Conservation (phyloP, 2,329 filamentous ascomycete species). For the Pseudonectria foliicola region DNA sequence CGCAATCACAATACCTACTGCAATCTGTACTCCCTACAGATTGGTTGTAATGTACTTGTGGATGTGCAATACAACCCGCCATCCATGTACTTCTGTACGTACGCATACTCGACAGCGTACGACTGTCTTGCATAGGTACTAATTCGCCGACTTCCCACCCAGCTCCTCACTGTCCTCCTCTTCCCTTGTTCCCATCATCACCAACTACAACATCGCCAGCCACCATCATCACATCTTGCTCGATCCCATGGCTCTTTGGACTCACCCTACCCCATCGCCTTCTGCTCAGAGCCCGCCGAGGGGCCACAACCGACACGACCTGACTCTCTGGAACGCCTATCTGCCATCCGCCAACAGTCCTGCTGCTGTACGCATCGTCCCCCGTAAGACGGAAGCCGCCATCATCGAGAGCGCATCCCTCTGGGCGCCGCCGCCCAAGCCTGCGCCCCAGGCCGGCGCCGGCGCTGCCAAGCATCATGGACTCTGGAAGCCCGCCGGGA, state of each 20-base stretch:
- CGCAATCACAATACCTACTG: too few species aligned
- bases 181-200: constrained; percentile 3
- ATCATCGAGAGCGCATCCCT: constrained; percentile 30
- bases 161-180: constrained; percentile 6
- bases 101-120: too few species aligned
- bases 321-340: constrained; percentile 30
- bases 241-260: constrained; percentile 21
- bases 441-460: constrained; percentile 7
- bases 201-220: constrained; percentile 4
- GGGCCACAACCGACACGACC: constrained; percentile 32
- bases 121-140: too few species aligned
- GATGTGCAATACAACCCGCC: too few species aligned
- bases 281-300: constrained; percentile 13
- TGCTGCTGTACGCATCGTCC: constrained; percentile 20
- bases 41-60: too few species aligned
- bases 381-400: constrained; percentile 20
- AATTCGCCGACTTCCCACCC: too few species aligned
- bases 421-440: constrained; percentile 23
- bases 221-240: constrained; percentile 7
- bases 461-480: constrained; percentile 5
- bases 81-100: too few species aligned
- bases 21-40: too few species aligned
- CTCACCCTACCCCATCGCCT: constrained; percentile 9
- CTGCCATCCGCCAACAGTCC: constrained; percentile 15
- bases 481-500: constrained; percentile 11